Conservation (phyloP, 805 yeast species). For the Starmerella roubikii region DNA sequence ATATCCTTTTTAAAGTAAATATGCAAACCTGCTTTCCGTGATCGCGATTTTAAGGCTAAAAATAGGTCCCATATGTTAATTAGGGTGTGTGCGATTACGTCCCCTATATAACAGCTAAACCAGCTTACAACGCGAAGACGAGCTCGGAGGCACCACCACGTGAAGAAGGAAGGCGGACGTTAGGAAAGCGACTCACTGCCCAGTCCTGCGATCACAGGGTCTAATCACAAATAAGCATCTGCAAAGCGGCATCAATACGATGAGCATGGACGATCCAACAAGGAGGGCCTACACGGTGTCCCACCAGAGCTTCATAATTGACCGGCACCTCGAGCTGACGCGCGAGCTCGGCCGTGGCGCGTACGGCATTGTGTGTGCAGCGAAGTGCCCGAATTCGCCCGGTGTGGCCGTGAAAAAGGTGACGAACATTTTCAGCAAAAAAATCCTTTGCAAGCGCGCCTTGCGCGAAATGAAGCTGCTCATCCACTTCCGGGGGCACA, state of each 20-base stretch:
- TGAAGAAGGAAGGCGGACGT: too few species aligned
- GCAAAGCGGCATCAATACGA: too few species aligned
- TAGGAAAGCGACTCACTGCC: too few species aligned
- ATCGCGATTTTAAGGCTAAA: too few species aligned
- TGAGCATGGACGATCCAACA: conserved; percentile 8
- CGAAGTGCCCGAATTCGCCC: conserved; percentile 52
- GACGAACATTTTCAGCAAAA: conserved; percentile 84
- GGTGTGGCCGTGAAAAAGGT: conserved; percentile 92
- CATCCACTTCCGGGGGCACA: conserved; percentile 90
- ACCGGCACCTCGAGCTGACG: conserved; percentile 72
- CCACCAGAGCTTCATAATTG: conserved; percentile 88
- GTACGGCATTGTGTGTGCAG: conserved; percentile 92
- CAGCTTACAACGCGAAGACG: too few species aligned
- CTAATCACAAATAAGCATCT: background rate
- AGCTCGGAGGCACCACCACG: too few species aligned
- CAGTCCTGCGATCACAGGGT: background rate
- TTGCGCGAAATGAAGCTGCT: conserved; percentile 78
- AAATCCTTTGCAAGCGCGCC: conserved; percentile 82
- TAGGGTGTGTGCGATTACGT: too few species aligned
- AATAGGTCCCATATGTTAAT: too few species aligned
- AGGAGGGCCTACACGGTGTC: conserved; percentile 45
- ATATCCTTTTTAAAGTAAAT: too few species aligned
- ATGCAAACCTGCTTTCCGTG: too few species aligned
- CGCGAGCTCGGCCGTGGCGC: conserved; percentile 97
- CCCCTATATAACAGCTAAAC: too few species aligned